Base-by-base conservation (phyloP, 2,329 filamentous ascomycete species). In the Fusarium staphyleae region DNA sequence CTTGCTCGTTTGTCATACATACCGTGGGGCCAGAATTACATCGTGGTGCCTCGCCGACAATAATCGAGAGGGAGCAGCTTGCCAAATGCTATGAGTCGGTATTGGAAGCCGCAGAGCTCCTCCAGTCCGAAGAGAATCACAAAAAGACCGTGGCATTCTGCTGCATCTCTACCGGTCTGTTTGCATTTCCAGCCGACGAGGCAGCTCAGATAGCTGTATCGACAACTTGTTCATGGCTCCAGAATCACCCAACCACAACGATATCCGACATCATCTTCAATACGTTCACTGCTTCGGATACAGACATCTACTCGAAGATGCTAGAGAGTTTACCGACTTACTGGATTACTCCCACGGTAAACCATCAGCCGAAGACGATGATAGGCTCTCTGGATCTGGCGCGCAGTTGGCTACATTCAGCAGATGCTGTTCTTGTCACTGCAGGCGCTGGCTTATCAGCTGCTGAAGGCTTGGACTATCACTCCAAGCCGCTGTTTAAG, bases 371-470 rank as follows among this genome's bases (percentile, higher is more conserved):
- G 1, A 5, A 35, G 3, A 1, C 18, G 0, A 4, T 16, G 0
- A 9, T 22, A 9, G 14, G 37, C 2, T 62, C 60, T 1, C 8
- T 66, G 1, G 3, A 1, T 0, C 8, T 53, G 0, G 65, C 60
- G 0, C 47, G 55, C 0, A 30, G 52, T 4, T 67, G 64, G 65
- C 57, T 67, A 0, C 1, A 33, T 1, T 52, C 53, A 3, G 64
- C 65, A 5, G 64, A 67, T 1, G 60, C 65, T 1, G 22, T 67
- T 4, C 16, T 67, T 4, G 11, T 67, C 2, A 67, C 50, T 1
- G 64, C 64, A 0, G 65, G 64, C 0, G 65, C 65, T 13, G 65
- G 65, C 0, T 7, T 67, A 0, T 67, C 64, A 0, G 64, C 65
- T 0, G 51, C 62, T 2, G 62, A 64, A 8, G 65, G 65, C 1